Evolutionary conservation across 2,329 filamentous ascomycete genomes (phyloP).

Genomic region (Nemania serpens): DNA sequence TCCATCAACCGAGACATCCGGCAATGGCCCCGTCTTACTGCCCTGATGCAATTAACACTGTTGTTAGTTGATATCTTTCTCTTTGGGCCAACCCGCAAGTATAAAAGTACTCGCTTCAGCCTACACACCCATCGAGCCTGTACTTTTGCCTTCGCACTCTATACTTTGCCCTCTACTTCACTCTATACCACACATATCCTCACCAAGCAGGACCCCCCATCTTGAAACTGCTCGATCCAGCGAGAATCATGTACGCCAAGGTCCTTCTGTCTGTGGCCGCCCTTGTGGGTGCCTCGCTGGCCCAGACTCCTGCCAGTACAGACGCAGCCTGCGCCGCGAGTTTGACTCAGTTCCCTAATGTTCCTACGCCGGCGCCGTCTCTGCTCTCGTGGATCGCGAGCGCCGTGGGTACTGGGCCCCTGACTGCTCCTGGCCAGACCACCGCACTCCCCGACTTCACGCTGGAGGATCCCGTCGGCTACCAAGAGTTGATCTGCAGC

Average conservation of each 20-base stretch:
- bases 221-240: background rate
- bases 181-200: background rate
- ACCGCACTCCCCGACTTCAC: conserved; percentile 6
- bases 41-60: background rate
- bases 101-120: background rate
- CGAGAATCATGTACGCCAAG: conserved; percentile 18
- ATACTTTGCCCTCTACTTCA: background rate
- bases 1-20: background rate
- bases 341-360: background rate
- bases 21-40: background rate
- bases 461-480: conserved; percentile 18
- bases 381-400: background rate
- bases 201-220: background rate
- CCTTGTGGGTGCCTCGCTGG: conserved; percentile 10
- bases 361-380: background rate
- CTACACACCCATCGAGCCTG: background rate
- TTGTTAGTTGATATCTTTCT: background rate
- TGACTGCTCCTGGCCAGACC: conserved; percentile 3
- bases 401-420: background rate
- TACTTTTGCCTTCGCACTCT: background rate
- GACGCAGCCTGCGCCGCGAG: background rate
- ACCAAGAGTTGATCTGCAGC: conserved; percentile 3
- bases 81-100: background rate
- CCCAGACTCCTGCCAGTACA: background rate
- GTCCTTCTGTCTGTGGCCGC: conserved; percentile 5